phyloP scores from a whole-genome alignment of 257 asterid genomes.

The Solanum megistacrolobum region DNA sequence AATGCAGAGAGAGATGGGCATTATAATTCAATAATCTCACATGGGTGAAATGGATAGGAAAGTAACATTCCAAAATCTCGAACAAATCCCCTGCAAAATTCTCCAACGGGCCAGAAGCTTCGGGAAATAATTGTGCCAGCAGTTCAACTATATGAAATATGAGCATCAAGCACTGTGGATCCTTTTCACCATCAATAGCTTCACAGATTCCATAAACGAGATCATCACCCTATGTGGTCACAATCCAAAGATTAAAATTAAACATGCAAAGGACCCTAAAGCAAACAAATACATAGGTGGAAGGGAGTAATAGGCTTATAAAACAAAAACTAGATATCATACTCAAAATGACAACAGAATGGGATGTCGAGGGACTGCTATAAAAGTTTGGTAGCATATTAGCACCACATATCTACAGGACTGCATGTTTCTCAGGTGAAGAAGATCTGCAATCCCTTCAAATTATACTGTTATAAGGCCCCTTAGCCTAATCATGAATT shows the following conservation, averaged over 20 bases:
- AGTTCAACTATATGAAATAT: conserved; percentile 60
- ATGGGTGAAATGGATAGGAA: conserved; percentile 87
- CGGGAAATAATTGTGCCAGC: conserved; percentile 53
- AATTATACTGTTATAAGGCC: neutral
- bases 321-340: neutral
- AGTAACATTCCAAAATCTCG: conserved; percentile 70
- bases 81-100: conserved; percentile 60
- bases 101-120: conserved; percentile 53
- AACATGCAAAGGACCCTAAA: neutral
- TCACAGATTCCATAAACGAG: conserved; percentile 75
- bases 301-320: neutral
- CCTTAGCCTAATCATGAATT: neutral
- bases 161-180: conserved; percentile 75
- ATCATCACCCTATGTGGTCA: conserved; percentile 51
- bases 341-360: neutral
- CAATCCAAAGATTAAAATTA: neutral
- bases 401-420: neutral
- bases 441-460: neutral
- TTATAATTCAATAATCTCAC: conserved; percentile 39
- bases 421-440: neutral
- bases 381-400: neutral
- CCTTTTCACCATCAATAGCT: conserved; percentile 82
- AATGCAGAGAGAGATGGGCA: conserved; percentile 1
- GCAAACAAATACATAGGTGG: neutral
- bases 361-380: neutral